Evolutionary conservation across 2,329 filamentous ascomycete species (phyloP).

Genomic region (Scleromitrula shiraiana): DNA sequence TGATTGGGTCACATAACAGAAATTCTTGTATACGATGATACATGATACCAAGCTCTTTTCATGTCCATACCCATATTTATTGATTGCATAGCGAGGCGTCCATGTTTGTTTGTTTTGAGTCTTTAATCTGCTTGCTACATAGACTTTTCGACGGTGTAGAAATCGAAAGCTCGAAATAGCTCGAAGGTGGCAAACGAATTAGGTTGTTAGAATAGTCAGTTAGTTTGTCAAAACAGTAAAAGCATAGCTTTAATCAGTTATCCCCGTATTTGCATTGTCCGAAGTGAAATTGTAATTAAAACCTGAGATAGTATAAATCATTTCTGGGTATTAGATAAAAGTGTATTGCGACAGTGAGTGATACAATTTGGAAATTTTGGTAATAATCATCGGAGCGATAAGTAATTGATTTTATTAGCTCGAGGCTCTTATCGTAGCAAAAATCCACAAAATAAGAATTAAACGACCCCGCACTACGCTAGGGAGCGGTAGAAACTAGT

Average conservation of each 20-base stretch:
- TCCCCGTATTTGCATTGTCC: no score
- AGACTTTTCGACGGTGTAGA: neutral
- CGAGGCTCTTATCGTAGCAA: neutral
- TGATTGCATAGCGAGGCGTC: conserved; percentile 25
- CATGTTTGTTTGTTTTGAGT: conserved; percentile 8
- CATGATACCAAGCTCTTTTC: conserved; percentile 12
- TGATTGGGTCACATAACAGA: conserved; percentile 6
- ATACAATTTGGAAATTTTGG: no score
- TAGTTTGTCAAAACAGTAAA: neutral
- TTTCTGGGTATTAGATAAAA: no score
- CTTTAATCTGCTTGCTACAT: conserved; percentile 2
- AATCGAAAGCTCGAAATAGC: neutral
- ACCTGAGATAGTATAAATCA: no score
- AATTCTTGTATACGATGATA: conserved; percentile 15
- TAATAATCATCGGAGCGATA: no score
- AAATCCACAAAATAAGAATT: neutral
- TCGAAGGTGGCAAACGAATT: neutral
- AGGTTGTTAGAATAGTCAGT: neutral
- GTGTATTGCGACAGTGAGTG: no score
- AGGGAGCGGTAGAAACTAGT: neutral
- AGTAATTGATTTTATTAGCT: no score
- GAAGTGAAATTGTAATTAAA: no score
- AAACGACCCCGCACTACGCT: conserved; percentile 6
- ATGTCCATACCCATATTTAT: conserved; percentile 18
- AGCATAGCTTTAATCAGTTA: no score